Evolutionary conservation across 768 basidiomycete species (phyloP), one percentile per base, ranked within the genome.

Genomic region (Mycena vulgaris): DNA sequence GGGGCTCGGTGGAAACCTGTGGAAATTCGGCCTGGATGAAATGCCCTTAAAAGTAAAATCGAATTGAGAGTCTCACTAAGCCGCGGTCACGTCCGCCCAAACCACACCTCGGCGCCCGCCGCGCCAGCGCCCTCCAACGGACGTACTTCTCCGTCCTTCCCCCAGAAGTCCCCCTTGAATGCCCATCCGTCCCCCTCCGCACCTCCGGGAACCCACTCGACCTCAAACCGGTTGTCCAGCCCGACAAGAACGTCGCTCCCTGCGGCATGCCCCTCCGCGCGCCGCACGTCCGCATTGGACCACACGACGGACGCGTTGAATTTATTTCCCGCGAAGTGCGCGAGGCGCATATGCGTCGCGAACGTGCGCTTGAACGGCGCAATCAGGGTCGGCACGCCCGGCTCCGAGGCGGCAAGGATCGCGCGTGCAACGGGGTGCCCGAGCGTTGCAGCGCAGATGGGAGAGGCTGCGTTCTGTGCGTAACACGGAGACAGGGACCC

Each of bases 31-130:
- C n/a, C n/a, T n/a, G n/a, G n/a, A n/a, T n/a, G n/a, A n/a, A n/a
- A n/a, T n/a, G n/a, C n/a, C n/a, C n/a, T n/a, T n/a, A n/a, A n/a
- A n/a, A n/a, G n/a, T n/a, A n/a, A n/a, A n/a, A n/a, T n/a, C n/a
- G n/a, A n/a, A n/a, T n/a, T n/a, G n/a, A n/a, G n/a, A n/a, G n/a
- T n/a, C n/a, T n/a, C n/a, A n/a, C n/a, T n/a, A n/a, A n/a, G n/a
- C 7, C 47, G 7, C 35, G 21, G 3, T 35, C 39, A 39, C 5
- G 35, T 27, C 48, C 66, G 25, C 37, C 39, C 63, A 65, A 85
- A 84, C 83, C 84, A 85, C 19, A 84, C 80, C 67, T 85, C 82
- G 1, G 83, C 84, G 11, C 77, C 73, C n/a, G 77, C 77, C 68
- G 78, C 78, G 4, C 80, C 82, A 2, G 1, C 48, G 0, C 79